Evolutionary conservation across 768 basidiomycete species (phyloP).

Genomic region (Kwoniella heveanensis): DNA sequence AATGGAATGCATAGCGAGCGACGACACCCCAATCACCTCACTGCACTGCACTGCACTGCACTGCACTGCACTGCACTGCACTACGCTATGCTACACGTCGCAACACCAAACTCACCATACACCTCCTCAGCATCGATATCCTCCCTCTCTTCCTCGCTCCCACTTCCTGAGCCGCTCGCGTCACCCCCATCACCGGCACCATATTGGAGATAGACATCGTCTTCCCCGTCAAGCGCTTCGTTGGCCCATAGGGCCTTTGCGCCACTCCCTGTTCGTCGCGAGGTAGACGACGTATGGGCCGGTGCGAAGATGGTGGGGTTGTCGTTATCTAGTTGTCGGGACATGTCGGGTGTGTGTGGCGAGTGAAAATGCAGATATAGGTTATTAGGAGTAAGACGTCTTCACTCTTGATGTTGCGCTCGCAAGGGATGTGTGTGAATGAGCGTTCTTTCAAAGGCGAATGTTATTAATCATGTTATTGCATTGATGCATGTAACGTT

Average conservation of each 20-base stretch:
- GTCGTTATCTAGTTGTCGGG: conserved; percentile 65
- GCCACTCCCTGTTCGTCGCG: conserved; percentile 56
- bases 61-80: too few relatives aligned
- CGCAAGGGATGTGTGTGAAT: too few relatives aligned
- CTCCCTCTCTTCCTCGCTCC: conserved; percentile 33
- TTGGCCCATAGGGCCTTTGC: conserved; percentile 56
- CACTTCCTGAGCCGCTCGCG: conserved; percentile 60
- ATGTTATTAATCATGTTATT: too few relatives aligned
- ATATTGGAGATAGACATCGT: neutral
- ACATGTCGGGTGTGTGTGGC: conserved; percentile 25
- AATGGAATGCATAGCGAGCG: too few relatives aligned
- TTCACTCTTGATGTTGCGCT: too few relatives aligned
- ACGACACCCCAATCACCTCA: too few relatives aligned
- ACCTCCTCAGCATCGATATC: conserved; percentile 88
- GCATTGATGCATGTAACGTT: too few relatives aligned
- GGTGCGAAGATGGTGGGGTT: conserved; percentile 78
- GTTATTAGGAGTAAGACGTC: too few relatives aligned
- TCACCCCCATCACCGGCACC: conserved; percentile 57
- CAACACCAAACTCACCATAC: conserved; percentile 72
- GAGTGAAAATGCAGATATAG: neutral
- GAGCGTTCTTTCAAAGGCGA: too few relatives aligned
- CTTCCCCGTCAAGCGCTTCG: conserved; percentile 59
- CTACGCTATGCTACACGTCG: too few relatives aligned
- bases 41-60: too few relatives aligned
- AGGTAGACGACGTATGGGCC: conserved; percentile 37